Evolutionary conservation across 2,329 filamentous ascomycete genomes (phyloP), one percentile per base, ranked within the genome.

Genomic region (Epichloe bromicola): DNA sequence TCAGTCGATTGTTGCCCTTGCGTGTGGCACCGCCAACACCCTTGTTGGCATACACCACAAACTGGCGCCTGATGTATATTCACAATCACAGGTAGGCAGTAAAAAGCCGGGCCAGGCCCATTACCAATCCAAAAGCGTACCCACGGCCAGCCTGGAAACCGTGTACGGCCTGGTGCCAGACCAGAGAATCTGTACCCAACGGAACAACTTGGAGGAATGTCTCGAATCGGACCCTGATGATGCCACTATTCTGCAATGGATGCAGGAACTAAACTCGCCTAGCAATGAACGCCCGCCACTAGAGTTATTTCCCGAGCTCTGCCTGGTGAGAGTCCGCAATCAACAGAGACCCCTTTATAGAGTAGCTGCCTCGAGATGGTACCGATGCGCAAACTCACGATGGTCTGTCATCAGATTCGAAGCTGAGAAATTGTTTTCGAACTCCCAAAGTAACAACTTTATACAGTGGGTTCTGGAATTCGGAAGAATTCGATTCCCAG

Each of bases 391-490:
- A 3, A 56, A 60, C 10, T 47, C 49, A 2, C 56, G 63, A 51
- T 67, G 67, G 67, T 33, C 54, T 10, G 56, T 57, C 5, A 51
- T 67, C 3, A 37, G 55, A 36, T 44, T 57, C 1, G 55, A 62
- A 14, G 56, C 68, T 12, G 56, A 55, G 10, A 48, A 54, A 6
- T 58, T 69, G 4, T 68, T 70, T 46, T 51, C 54, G 2, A 43
- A 52, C 0, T 51, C 58, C 0, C 59, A 54, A 20, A 56, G 59
- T 1, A 61, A 57, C 45, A 65, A 61, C 52, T 67, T 69, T 34
- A 59, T 63, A 10, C 66, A 68, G 19, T 70, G 67, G 67, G 57
- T 58, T 3, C 51, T 70, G 19, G 65, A 68, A 43, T 68, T 65
- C 51, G 61, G 60, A 1, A 57, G 62, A 19, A 56, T 60, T 19